A percentile compares a stretch with the other conserved stretches of the same genome.
Conservation (phyloP, 495 filamentous ascomycete genomes). For the Aspergillus carlsbadensis region DNA sequence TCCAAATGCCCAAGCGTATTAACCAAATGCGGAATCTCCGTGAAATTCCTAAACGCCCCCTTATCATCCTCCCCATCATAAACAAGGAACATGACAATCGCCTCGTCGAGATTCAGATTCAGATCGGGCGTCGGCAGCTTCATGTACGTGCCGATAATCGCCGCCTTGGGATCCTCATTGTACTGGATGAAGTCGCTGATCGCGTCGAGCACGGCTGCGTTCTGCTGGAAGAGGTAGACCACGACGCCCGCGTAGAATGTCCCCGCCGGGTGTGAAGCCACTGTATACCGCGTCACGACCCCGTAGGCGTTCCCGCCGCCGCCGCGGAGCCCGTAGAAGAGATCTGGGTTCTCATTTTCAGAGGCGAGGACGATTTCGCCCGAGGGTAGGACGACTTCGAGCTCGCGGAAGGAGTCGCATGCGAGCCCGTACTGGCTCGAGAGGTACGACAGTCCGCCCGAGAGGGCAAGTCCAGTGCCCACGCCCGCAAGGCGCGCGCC, state of each 20-base stretch:
- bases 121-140: slow-evolving; percentile 4
- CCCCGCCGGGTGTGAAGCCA: slow-evolving; percentile 7
- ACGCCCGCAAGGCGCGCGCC: slow-evolving; percentile 11
- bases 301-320: slow-evolving; percentile 14
- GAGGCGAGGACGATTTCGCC: slow-evolving; percentile 7
- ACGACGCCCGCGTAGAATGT: slow-evolving; percentile 12
- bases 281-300: slow-evolving; percentile 13
- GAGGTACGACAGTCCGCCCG: slow-evolving; percentile 12
- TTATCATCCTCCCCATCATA: slow-evolving; percentile 6
- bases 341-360: background rate
- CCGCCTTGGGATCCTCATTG: slow-evolving; percentile 13
- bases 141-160: slow-evolving; percentile 15
- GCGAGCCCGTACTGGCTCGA: slow-evolving; percentile 11
- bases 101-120: slow-evolving; percentile 7
- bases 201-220: slow-evolving; percentile 1
- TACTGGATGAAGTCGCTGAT: slow-evolving; percentile 9
- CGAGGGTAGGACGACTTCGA: slow-evolving; percentile 11
- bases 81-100: slow-evolving; percentile 12
- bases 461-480: slow-evolving; percentile 8
- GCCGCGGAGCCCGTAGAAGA: slow-evolving; percentile 11
- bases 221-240: slow-evolving; percentile 13
- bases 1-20: slow-evolving; percentile 2
- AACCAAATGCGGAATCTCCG: slow-evolving; percentile 9
- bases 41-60: slow-evolving; percentile 8
- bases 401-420: slow-evolving; percentile 15